These are phyloP conservation scores for Brassica carinata DNA, from an alignment of 345 rosid species.

Conservation along the genomic window DNA sequence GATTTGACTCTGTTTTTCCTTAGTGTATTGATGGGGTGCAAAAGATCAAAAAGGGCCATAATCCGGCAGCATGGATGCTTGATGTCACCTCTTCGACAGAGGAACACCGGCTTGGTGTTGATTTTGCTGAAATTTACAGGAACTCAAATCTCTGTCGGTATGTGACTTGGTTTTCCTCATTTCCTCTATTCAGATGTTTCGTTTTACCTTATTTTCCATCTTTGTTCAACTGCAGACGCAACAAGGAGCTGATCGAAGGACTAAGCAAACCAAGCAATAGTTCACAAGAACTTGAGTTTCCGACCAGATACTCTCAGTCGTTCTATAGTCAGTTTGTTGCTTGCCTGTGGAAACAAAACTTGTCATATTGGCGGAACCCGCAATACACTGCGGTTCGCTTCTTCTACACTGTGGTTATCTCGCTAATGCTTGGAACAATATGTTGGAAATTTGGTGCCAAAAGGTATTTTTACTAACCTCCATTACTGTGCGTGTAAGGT, in stretches of 20 bases:
- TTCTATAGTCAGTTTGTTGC: constrained; percentile 75
- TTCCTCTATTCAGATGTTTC: too few relatives aligned
- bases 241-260: constrained; percentile 67
- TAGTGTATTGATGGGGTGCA: constrained; percentile 87
- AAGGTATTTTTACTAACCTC: constrained; percentile 47
- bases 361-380: constrained; percentile 95
- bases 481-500: too few relatives aligned
- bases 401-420: constrained; percentile 90
- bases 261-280: constrained; percentile 72
- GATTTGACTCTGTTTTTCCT: constrained; percentile 11
- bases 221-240: constrained; percentile 52
- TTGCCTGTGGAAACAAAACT: constrained; percentile 95
- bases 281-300: constrained; percentile 73
- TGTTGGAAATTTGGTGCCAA: constrained; percentile 93
- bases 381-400: constrained; percentile 95
- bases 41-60: constrained; percentile 75
- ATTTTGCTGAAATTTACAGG: constrained; percentile 86
- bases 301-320: constrained; percentile 78
- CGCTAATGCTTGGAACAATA: constrained; percentile 93
- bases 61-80: constrained; percentile 99
- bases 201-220: constrained; percentile 1
- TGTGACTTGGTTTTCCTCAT: constrained; percentile 19
- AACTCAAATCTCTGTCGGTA: constrained; percentile 74
- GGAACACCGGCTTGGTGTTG: constrained; percentile 78
- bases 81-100: constrained; percentile 79